Percentiles rank a stretch among this genome's conserved stretches.
Evolutionary conservation across 1,284 basidiomycete genomes (phyloP).

Genomic region (Xerocomus nothofagi): DNA sequence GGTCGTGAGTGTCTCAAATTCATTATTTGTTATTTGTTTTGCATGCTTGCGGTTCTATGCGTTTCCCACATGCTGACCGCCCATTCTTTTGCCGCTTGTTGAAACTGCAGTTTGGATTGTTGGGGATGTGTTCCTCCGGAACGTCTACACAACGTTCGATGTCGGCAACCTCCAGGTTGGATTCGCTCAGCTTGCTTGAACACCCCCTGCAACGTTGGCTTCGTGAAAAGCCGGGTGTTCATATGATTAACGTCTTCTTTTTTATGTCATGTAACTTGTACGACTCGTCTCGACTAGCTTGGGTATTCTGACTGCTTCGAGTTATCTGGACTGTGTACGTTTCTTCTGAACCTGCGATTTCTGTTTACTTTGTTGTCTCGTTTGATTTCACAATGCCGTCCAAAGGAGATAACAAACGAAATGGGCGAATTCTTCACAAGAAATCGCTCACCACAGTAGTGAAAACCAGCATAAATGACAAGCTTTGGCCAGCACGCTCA

Average conservation of each 20-base stretch:
- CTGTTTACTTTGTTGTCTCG: too few relatives aligned
- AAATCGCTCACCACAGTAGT: too few relatives aligned
- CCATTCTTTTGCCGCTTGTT: background rate
- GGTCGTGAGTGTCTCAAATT: conserved; percentile 6
- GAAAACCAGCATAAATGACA: too few relatives aligned
- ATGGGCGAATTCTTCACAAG: too few relatives aligned
- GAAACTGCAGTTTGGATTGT: conserved; percentile 19
- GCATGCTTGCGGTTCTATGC: background rate
- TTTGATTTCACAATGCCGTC: too few relatives aligned
- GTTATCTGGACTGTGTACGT: too few relatives aligned
- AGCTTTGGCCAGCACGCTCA: too few relatives aligned
- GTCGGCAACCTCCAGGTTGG: conserved; percentile 15
- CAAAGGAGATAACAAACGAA: too few relatives aligned
- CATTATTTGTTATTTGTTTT: too few relatives aligned
- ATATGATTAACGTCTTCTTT: background rate
- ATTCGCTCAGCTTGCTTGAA: conserved; percentile 24
- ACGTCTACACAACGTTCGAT: conserved; percentile 25
- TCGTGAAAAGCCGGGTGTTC: background rate
- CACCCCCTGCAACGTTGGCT: background rate
- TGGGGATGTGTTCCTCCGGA: conserved; percentile 20
- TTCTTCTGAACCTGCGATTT: too few relatives aligned
- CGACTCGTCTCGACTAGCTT: background rate
- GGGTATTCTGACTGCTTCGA: background rate
- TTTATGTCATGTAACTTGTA: background rate
- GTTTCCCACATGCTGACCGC: background rate